Percentiles rank a stretch among this genome's conserved stretches.
phyloP scores from a whole-genome alignment of 768 basidiomycete genomes.

The Lactarius sanguifluus region DNA sequence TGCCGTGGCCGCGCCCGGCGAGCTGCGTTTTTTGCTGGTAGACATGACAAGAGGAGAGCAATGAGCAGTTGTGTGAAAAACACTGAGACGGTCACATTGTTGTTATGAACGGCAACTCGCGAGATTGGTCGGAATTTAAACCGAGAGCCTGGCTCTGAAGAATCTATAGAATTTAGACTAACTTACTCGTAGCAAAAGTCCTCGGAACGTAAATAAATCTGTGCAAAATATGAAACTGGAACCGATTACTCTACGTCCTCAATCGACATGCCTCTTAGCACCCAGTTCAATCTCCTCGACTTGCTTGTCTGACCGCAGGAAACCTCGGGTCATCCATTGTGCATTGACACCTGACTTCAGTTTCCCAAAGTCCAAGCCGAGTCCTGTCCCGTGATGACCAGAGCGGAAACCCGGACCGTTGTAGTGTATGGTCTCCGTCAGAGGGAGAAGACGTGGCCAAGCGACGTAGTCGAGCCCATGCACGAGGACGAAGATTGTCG shows the following conservation, averaged over 20 bases:
- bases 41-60: slow-evolving; percentile 35
- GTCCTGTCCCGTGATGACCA: slow-evolving; percentile 71
- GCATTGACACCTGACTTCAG: slow-evolving; percentile 39
- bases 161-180: slow-evolving; percentile 11
- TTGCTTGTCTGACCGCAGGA: slow-evolving; percentile 38
- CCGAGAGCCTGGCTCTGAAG: slow-evolving; percentile 5
- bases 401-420: slow-evolving; percentile 86
- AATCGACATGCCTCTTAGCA: slow-evolving; percentile 76
- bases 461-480: slow-evolving; percentile 94
- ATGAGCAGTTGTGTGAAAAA: slow-evolving; percentile 23
- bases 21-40: slow-evolving; percentile 64
- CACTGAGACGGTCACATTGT: slow-evolving; percentile 5
- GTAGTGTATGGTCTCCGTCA: slow-evolving; percentile 79
- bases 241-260: slow-evolving; percentile 26
- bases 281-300: slow-evolving; percentile 81
- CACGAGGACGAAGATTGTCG: slow-evolving; percentile 71
- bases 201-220: slow-evolving; percentile 9
- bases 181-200: slow-evolving; percentile 7
- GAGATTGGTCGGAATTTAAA: slow-evolving; percentile 25
- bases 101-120: slow-evolving; percentile 21
- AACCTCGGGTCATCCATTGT: slow-evolving; percentile 42
- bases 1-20: slow-evolving; percentile 75
- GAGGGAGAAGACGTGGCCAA: slow-evolving; percentile 87
- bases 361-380: slow-evolving; percentile 41
- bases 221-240: not conserved